phyloP scores from a whole-genome alignment of 1,284 basidiomycete genomes.

The Meripilus lineatus region DNA sequence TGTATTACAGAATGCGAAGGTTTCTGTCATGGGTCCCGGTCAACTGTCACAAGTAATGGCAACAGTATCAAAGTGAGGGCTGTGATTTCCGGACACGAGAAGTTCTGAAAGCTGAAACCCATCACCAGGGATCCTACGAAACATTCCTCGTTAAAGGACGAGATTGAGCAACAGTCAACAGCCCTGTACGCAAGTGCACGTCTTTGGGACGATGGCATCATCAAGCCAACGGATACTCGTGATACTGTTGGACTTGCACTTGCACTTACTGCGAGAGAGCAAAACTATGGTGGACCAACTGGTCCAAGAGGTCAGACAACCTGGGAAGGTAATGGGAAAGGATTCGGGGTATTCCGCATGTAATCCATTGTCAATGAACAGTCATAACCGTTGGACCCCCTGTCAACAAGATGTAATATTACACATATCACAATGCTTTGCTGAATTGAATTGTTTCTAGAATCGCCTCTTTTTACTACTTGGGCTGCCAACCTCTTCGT shows the following conservation, averaged over 20 bases:
- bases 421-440: background rate
- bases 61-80: slow-evolving; percentile 72
- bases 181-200: slow-evolving; percentile 86
- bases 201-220: slow-evolving; percentile 95
- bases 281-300: slow-evolving; percentile 18
- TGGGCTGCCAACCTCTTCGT: slow-evolving; percentile 17
- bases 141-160: slow-evolving; percentile 66
- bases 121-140: slow-evolving; percentile 64
- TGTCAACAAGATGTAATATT: background rate
- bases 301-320: slow-evolving; percentile 36
- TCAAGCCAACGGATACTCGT: slow-evolving; percentile 87
- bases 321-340: slow-evolving; percentile 70
- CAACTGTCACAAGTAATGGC: slow-evolving; percentile 93
- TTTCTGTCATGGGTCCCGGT: slow-evolving; percentile 95
- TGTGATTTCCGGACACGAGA: background rate
- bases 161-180: slow-evolving; percentile 85
- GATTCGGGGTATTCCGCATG: slow-evolving; percentile 91
- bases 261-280: slow-evolving; percentile 60
- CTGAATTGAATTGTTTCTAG: slow-evolving; percentile 1
- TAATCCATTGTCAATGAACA: slow-evolving; percentile 32
- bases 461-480: slow-evolving; percentile 22
- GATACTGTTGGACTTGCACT: slow-evolving; percentile 84
- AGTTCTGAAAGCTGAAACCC: slow-evolving; percentile 2
- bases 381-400: background rate
- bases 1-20: slow-evolving; percentile 74